Base-by-base conservation (phyloP, 306 rosid species). In the Sesbania bispinosa region DNA sequence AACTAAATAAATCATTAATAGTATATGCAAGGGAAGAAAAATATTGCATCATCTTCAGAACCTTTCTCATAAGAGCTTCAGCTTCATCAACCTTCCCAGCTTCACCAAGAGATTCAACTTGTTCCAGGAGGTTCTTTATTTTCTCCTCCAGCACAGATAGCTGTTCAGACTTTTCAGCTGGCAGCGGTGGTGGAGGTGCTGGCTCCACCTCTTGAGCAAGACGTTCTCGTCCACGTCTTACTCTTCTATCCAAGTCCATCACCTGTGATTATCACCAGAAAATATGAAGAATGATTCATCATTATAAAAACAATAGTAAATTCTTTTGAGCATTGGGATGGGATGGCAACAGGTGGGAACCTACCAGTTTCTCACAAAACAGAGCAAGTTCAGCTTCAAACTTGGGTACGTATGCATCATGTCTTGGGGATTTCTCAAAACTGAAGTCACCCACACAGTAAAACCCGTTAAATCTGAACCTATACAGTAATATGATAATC, bases 71-170 rank as follows among this genome's bases (percentile, higher is more conserved):
- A 15, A 91, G 87, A 48, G 99, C 99, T 84, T 91, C 99, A 77
- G 99, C 99, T 86, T 95, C 99, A 77, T 95, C 99, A 79, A 95
- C 97, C 82, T 95, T 95, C 74, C 99, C 99, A 66, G 99, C 94
- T 84, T 92, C 99, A 76, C 99, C 99, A 57, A 95, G 96, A 45
- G 95, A 78, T 80, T 95, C 99, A 77, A 87, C 99, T 76, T 91
- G 99, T 63, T 95, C 99, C 66, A 95, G 86, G 66, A 95, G 89
- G 81, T 95, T 95, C 88, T 95, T 95, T 77, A 95, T 91, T 82
- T 95, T 95, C 76, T 95, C 99, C 76, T 95, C 99, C 70, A 95
- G 77, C 72, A 91, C 88, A 18, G 97, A 82, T 21, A 95, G 63
- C 79, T 91, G 97, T 38, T 83, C 97, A 74, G 97, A 71, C 74